Percentiles rank a stretch among this genome's conserved stretches.
phyloP scores from a whole-genome alignment of 805 yeast genomes.

The Monosporozyma aerobia region DNA sequence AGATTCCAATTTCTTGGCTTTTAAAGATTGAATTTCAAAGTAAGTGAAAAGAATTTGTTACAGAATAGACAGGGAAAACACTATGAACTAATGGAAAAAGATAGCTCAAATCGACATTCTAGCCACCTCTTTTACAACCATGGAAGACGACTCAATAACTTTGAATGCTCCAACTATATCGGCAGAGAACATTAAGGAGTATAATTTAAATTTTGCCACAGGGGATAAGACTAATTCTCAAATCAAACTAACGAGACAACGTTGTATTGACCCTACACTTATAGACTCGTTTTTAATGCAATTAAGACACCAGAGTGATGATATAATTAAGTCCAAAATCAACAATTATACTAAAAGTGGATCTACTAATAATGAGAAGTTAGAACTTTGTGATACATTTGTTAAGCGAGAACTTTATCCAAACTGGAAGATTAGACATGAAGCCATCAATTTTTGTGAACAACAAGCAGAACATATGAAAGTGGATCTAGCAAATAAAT shows the following conservation, averaged over 20 bases:
- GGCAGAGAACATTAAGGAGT: conserved; percentile 6
- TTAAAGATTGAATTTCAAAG: neutral
- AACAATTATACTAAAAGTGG: conserved; percentile 30
- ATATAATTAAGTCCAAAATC: conserved; percentile 35
- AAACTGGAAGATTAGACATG: conserved; percentile 38
- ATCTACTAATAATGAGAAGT: conserved; percentile 6
- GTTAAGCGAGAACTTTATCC: conserved; percentile 33
- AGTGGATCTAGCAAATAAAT: conserved; percentile 21
- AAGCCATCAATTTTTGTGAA: conserved; percentile 36
- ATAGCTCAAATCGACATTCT: no score
- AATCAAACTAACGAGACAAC: conserved; percentile 19
- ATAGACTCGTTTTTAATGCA: conserved; percentile 25
- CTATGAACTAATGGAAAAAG: neutral
- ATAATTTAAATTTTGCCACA: conserved; percentile 12
- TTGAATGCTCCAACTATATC: conserved; percentile 6
- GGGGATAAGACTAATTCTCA: conserved; percentile 9
- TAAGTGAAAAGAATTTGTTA: neutral
- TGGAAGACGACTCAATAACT: conserved; percentile 4
- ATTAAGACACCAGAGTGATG: conserved; percentile 35
- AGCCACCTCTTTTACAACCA: neutral
- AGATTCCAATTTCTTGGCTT: no score
- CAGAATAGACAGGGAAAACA: neutral
- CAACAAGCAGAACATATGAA: conserved; percentile 26
- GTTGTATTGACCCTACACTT: conserved; percentile 25
- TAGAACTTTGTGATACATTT: conserved; percentile 30